Evolutionary conservation across 176 grass and related monocot species (phyloP).

Genomic region (Cymbopogon citratus): DNA sequence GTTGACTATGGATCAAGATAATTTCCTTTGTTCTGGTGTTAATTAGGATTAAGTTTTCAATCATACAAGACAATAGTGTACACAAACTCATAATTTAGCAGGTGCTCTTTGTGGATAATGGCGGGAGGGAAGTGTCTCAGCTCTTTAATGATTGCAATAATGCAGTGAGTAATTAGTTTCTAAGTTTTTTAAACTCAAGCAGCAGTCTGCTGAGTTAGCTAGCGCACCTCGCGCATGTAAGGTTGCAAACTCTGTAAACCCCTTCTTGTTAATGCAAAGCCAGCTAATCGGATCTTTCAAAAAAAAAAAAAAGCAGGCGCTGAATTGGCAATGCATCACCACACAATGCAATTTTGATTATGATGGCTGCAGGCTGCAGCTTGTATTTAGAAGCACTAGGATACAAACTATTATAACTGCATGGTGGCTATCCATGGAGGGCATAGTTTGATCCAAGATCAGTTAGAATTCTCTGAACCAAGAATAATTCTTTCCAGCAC

Average conservation of each 20-base stretch:
- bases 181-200: no score
- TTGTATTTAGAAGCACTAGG: slow-evolving; percentile 5
- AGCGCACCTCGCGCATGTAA: no score
- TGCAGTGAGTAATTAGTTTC: no score
- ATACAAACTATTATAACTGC: slow-evolving; percentile 9
- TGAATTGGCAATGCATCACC: not conserved
- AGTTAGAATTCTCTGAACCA: not conserved
- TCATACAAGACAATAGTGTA: not conserved
- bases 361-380: not conserved
- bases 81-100: not conserved
- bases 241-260: no score
- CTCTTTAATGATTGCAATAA: no score
- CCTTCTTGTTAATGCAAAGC: no score
- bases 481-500: not conserved
- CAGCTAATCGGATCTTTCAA: no score
- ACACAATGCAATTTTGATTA: slow-evolving; percentile 14
- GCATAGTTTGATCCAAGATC: not conserved
- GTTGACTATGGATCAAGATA: not conserved
- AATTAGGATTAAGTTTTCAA: not conserved
- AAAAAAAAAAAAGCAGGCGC: not conserved
- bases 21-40: not conserved
- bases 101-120: no score
- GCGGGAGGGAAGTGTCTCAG: no score
- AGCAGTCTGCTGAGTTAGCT: no score
- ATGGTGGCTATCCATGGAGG: not conserved